Evolutionary conservation across 805 yeast genomes (phyloP).

Genomic region (Saccharomycopsis fodiens): DNA sequence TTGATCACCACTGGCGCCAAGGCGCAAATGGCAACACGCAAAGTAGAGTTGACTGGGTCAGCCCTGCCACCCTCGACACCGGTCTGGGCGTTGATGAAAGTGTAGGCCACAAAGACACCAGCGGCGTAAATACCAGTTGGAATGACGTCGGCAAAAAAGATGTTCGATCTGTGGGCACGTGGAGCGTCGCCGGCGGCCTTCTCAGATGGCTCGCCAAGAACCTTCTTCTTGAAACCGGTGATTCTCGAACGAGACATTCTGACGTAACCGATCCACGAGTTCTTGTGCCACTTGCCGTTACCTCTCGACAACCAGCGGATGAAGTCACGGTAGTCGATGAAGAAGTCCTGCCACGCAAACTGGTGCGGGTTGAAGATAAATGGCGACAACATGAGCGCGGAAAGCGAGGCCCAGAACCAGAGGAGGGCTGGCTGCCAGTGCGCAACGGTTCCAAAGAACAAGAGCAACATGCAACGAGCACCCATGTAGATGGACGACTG

Average conservation of each 20-base stretch:
- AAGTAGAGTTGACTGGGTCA: slow-evolving; percentile 51
- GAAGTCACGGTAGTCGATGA: slow-evolving; percentile 55
- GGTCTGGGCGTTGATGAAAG: slow-evolving; percentile 79
- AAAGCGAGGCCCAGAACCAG: slow-evolving; percentile 68
- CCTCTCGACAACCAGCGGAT: slow-evolving; percentile 80
- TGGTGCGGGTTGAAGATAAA: slow-evolving; percentile 75
- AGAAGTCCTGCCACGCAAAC: slow-evolving; percentile 60
- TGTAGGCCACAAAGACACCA: slow-evolving; percentile 62
- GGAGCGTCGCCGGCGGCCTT: slow-evolving; percentile 56
- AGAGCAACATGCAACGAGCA: slow-evolving; percentile 54
- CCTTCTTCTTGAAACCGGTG: slow-evolving; percentile 82
- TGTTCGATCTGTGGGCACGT: slow-evolving; percentile 71
- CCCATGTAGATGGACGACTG: slow-evolving; percentile 75
- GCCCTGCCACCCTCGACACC: slow-evolving; percentile 51
- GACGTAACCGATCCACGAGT: slow-evolving; percentile 75
- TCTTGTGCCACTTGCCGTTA: slow-evolving; percentile 52
- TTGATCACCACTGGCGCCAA: slow-evolving; percentile 88
- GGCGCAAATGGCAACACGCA: slow-evolving; percentile 72
- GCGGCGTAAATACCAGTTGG: slow-evolving; percentile 66
- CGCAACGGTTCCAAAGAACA: slow-evolving; percentile 68
- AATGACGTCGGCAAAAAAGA: slow-evolving; percentile 72
- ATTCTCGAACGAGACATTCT: slow-evolving; percentile 77
- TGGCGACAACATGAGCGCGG: slow-evolving; percentile 63
- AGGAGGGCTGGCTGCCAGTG: slow-evolving; percentile 74
- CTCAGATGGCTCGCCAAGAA: slow-evolving; percentile 61